Conservation (phyloP, 2,329 filamentous ascomycete genomes). For the Penicillium sp. region DNA sequence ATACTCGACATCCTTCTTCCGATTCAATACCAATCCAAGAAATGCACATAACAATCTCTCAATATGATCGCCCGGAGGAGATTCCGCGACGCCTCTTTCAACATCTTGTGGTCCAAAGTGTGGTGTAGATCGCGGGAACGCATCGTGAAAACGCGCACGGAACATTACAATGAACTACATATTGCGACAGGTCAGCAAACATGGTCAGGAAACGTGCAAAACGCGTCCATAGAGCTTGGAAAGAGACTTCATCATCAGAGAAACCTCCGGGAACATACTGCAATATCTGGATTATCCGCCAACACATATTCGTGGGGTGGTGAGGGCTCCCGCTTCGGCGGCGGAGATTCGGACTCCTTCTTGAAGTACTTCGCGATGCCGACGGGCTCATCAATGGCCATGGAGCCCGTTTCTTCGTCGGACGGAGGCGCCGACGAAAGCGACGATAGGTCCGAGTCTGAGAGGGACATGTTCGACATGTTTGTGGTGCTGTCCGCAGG, state of each 20-base stretch:
- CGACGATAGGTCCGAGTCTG: conserved; percentile 50
- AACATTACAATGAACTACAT: conserved; percentile 94
- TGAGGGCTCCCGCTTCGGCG: conserved; percentile 72
- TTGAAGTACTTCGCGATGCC: conserved; percentile 45
- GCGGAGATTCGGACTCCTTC: conserved; percentile 47
- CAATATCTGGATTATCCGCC: conserved; percentile 83
- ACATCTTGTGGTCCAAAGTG: conserved; percentile 94
- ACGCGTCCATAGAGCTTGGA: no score
- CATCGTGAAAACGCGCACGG: conserved; percentile 80
- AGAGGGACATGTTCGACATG: no score
- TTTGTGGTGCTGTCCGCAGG: no score
- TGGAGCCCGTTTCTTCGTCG: conserved; percentile 49
- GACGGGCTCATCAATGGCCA: conserved; percentile 33
- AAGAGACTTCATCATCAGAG: no score
- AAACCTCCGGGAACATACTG: conserved; percentile 62
- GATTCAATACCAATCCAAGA: conserved; percentile 77
- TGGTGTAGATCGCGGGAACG: conserved; percentile 74
- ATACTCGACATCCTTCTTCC: conserved; percentile 98
- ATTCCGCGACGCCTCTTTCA: conserved; percentile 72
- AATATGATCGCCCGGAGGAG: conserved; percentile 69
- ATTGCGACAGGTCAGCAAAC: conserved; percentile 29
- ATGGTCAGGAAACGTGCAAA: no score
- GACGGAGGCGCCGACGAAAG: conserved; percentile 52
- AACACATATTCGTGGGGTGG: conserved; percentile 83
- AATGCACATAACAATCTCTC: conserved; percentile 85